Base-by-base conservation (phyloP, 1,284 basidiomycete species). In the Ganoderma lingzhi region DNA sequence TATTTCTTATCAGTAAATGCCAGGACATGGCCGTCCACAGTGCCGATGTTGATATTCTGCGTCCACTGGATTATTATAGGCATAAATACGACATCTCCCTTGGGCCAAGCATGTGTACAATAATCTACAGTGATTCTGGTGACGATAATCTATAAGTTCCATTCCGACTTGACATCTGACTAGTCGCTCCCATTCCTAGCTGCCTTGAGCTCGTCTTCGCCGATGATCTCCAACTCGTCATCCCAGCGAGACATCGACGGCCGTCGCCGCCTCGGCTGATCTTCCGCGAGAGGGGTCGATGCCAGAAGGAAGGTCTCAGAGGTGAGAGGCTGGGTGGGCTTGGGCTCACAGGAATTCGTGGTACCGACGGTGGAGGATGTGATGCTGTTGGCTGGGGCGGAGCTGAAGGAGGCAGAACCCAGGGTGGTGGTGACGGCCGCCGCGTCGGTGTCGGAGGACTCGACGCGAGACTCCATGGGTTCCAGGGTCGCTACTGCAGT, bases 171-270 rank as follows among this genome's bases (percentile, higher is more conserved):
- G 23, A 51, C 48, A 23, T 51, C 48, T 9, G 48, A 51, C 48
- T 23, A 51, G 48, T 56, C 53, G 6, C 53, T 56, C 14, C 9
- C 30, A 3, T 56, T 32, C 53, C 30, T 17, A 6, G 15, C 70
- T 17, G 15, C 69, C 42, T 64, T 62, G 19, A 67, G 60, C 51
- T 75, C 74, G 28, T 69, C 70, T 45, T 63, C 62, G 64, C 58
- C 65, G 55, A 74, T 71, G 42, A 75, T 67, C 51, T 75, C 73
- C 60, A 70, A 35, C 63, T 70, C 74, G 30, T 58, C 56, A 17
- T 71, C 68, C 14, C 41, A 58, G 6, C 23, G 15, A 60, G 44
- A 51, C 23, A n/a, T 12, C 30, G 30, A 32, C n/a, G 63, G 12
- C 4, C 51, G 58, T 10, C 37, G 51, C 55, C 10, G 51, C 55